Base-by-base conservation (phyloP, 345 rosid species). In the Citrus mangshanensis region DNA sequence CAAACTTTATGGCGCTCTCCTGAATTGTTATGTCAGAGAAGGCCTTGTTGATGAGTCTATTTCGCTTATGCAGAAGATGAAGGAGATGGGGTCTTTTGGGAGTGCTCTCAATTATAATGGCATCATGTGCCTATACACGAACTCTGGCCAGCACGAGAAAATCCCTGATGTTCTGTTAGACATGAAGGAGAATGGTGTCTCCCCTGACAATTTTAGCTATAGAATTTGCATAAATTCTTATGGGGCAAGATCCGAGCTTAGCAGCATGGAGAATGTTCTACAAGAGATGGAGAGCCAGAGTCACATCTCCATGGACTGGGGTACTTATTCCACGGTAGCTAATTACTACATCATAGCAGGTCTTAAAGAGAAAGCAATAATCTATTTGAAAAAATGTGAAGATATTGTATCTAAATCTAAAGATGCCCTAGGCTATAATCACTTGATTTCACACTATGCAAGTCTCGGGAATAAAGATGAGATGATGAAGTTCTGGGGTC, bases 1-100 rank as follows among this genome's bases (percentile, higher is more conserved):
- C 67, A 80, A 86, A 75, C 58, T 73, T 9, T 86, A 84, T 74
- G 89, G 91, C 49, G 84, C 91, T 78, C 91, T 86, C 70, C 74
- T 88, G 63, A 79, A 80, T 75, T 88, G 91, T 72, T 88, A 84
- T 78, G 86, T 78, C 62, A 75, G 84, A 59, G 83, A 76, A 60
- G 85, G 88, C 65, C 84, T 81, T 49, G 59, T 88, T 25, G 83
- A 83, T n/a, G 81, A 88, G 75, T 80, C 91, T 6, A 82, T 84
- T 40, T 59, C 85, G 37, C 82, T 14, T 21, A 38, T 82, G 84
- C 81, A 83, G 75, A 86, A 86, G 78, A 86, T 88, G 87, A 83
- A 72, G 76, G 87, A 84, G 74, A 71, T 83, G 80, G 88, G 87
- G 68, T 83, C 73, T 65, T 77, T 70, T 70, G 14, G 32, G 42